These are phyloP conservation scores for Tulasnella sp. DNA, from an alignment of 768 basidiomycete genomes.

Conservation along the genomic window DNA sequence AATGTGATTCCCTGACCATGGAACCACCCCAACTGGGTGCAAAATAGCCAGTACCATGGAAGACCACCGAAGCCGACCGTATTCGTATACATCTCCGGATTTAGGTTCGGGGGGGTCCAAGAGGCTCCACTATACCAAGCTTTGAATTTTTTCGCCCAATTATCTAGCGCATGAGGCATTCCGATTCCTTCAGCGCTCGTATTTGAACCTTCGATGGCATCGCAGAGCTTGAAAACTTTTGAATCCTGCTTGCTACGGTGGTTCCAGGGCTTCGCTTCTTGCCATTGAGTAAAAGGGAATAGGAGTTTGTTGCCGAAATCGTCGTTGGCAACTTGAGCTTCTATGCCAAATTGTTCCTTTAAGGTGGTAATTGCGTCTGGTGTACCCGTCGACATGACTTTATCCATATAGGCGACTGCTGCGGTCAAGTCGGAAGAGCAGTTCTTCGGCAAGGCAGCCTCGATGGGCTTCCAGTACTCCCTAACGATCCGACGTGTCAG, in stretches of 20 bases:
- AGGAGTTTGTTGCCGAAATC: not conserved
- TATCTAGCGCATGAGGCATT: not conserved
- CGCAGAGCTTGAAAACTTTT: not conserved
- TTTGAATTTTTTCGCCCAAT: not conserved
- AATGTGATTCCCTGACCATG: no score
- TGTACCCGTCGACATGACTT: not conserved
- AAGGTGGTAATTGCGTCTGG: not conserved
- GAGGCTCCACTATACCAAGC: no score
- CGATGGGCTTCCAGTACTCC: slow-evolving; percentile 17
- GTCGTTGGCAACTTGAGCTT: not conserved
- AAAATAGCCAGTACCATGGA: not conserved
- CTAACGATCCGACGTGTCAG: not conserved
- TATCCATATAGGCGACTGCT: not conserved
- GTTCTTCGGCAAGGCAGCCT: slow-evolving; percentile 18
- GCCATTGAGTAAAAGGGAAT: not conserved
- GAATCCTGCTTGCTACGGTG: no score
- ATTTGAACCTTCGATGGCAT: slow-evolving; percentile 1
- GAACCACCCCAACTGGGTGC: not conserved
- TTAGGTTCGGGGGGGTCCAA: no score
- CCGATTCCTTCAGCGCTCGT: not conserved
- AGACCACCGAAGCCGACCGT: no score
- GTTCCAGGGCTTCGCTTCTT: not conserved
- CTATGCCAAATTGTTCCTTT: not conserved
- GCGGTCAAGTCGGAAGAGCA: slow-evolving; percentile 12
- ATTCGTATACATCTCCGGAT: no score